These are phyloP conservation scores for Calonectria henricotiae DNA, from an alignment of 2,329 filamentous ascomycete species.

Conservation along the genomic window DNA sequence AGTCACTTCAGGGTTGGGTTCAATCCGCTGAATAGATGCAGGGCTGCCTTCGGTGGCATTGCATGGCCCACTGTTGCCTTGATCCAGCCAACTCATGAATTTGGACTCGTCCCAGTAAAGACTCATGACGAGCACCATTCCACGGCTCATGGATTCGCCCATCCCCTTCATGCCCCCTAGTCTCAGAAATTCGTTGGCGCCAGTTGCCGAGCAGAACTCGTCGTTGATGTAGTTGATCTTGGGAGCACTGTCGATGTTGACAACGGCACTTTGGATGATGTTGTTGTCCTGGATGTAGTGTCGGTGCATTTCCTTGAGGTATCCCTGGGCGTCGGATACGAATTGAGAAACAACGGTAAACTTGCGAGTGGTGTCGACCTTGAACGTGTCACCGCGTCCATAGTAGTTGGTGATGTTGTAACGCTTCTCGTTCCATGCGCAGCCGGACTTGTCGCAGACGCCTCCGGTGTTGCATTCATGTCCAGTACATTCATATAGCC, in stretches of 20 bases:
- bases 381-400: slow-evolving; percentile 52
- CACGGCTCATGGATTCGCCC: slow-evolving; percentile 64
- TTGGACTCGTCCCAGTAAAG: slow-evolving; percentile 71
- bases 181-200: slow-evolving; percentile 54
- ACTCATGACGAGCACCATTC: slow-evolving; percentile 69
- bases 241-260: slow-evolving; percentile 47
- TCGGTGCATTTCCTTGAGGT: slow-evolving; percentile 67
- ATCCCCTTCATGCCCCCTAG: slow-evolving; percentile 64
- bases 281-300: slow-evolving; percentile 62
- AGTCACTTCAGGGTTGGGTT: slow-evolving; percentile 67
- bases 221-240: slow-evolving; percentile 60
- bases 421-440: slow-evolving; percentile 63
- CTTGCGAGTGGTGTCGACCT: slow-evolving; percentile 59
- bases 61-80: slow-evolving; percentile 67
- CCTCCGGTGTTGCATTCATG: slow-evolving; percentile 59
- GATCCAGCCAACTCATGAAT: slow-evolving; percentile 71
- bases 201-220: slow-evolving; percentile 56
- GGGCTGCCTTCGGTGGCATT: slow-evolving; percentile 69
- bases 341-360: slow-evolving; percentile 70
- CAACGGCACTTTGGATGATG: slow-evolving; percentile 44
- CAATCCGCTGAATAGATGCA: slow-evolving; percentile 62
- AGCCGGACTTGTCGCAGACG: slow-evolving; percentile 64
- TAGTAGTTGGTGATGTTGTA: slow-evolving; percentile 54
- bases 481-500: slow-evolving; percentile 64
- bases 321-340: slow-evolving; percentile 57